Percentiles rank a stretch among this genome's conserved stretches.
These are phyloP conservation scores for Chytridium lagenaria DNA, from an alignment of 371 early-diverging fungal genomes.

Conservation along the genomic window DNA sequence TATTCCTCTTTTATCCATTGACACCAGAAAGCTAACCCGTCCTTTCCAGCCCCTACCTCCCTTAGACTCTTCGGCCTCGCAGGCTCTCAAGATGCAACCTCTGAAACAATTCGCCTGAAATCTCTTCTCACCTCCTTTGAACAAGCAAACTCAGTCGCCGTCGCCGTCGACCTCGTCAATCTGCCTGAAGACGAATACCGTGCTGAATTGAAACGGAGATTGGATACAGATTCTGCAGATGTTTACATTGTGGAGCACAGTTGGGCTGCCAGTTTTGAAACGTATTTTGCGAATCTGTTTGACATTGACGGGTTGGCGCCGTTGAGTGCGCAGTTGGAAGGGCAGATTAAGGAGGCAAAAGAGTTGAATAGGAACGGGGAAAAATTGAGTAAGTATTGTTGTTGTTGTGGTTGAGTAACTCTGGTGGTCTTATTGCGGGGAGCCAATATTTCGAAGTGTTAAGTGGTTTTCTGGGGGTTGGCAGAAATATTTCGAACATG, in stretches of 20 bases:
- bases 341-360: neutral
- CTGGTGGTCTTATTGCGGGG: too few relatives aligned
- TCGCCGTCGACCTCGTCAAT: neutral
- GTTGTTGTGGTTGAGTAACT: too few relatives aligned
- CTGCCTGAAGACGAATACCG: slow-evolving; percentile 12
- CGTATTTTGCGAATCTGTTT: slow-evolving; percentile 6
- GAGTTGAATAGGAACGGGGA: neutral
- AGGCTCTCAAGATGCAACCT: neutral
- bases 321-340: too few relatives aligned
- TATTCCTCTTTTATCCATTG: too few relatives aligned
- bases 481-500: neutral
- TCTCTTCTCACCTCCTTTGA: neutral
- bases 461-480: too few relatives aligned
- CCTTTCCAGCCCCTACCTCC: too few relatives aligned
- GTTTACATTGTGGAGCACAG: slow-evolving; percentile 22
- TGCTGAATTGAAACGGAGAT: neutral
- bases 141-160: neutral
- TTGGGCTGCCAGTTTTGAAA: neutral
- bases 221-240: slow-evolving; percentile 6
- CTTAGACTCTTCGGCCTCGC: neutral
- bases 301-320: too few relatives aligned
- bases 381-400: neutral
- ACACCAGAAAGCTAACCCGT: too few relatives aligned
- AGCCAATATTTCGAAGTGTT: too few relatives aligned
- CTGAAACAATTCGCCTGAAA: neutral